These are phyloP conservation scores for Alnus glutinosa DNA, from an alignment of 306 rosid species.

Conservation along the genomic window DNA sequence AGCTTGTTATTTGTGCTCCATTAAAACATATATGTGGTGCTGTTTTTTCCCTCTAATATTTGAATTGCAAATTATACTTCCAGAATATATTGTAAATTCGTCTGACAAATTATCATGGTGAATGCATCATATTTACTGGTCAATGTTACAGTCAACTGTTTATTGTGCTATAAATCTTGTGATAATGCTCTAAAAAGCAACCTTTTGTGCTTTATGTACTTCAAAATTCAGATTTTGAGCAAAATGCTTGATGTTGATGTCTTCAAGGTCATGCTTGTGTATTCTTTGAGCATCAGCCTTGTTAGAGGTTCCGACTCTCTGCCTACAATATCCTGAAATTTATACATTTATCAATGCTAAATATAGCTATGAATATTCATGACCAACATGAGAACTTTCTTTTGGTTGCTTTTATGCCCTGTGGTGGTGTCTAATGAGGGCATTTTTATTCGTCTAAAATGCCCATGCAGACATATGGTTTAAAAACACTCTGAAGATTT, in stretches of 20 bases:
- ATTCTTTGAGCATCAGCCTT: neutral
- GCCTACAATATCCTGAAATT: neutral
- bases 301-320: neutral
- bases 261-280: neutral
- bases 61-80: neutral
- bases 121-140: neutral
- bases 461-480: neutral
- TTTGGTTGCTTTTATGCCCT: neutral
- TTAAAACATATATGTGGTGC: neutral
- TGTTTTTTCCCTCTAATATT: neutral
- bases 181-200: neutral
- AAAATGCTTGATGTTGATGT: neutral
- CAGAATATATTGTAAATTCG: neutral
- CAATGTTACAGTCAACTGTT: neutral
- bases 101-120: neutral
- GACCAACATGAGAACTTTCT: neutral
- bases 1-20: neutral
- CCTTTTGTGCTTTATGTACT: neutral
- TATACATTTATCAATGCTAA: neutral
- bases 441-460: neutral
- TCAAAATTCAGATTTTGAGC: neutral
- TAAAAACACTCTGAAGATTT: conserved; percentile 1
- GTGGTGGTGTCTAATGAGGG: neutral
- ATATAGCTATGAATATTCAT: neutral
- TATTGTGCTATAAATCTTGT: neutral